Evolutionary conservation across 2,329 filamentous ascomycete genomes (phyloP), one percentile per base, ranked within the genome.

Genomic region (Diaporthe destruens): DNA sequence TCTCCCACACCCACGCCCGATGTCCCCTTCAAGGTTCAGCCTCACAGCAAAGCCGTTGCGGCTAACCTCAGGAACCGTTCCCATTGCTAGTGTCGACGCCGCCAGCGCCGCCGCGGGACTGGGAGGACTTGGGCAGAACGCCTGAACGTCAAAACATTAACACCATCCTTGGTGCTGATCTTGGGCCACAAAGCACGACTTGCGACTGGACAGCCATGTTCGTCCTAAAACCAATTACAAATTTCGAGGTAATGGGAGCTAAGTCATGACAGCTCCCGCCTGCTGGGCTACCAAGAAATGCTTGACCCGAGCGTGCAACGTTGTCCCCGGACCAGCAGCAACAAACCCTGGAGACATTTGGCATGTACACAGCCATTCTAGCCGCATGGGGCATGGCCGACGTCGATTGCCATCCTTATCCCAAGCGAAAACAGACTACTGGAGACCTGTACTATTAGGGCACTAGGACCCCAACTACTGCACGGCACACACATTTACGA

Each of bases 1-100:
- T 18, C 47, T 57, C 42, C 14, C 29, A 25, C 25, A 34, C 6
- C 6, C 32, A 53, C 44, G 32, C 56, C 25, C 61, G 44, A 39
- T 65, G 44, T 65, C 32, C 34, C 47, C 18, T 20, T 69, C 61
- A 54, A 70, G 55, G 68, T 70, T 70, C 55, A 70, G 68, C 68
- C 68, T 16, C 68, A 70, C 25, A 61, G 34, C 16, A 61, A 61
- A 61, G 44, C 55, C 68, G 68, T 70, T 70, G 68, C 47, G 68
- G 25, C 68, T 51, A 59, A 59, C 23, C 14, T n/a, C 68, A 70
- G 42, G 68, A 61, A 70, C 55, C 16, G 61, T 29, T 34, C 44
- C 51, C 18, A 9, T 47, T 34, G 42, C 57, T 61, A 42, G 44
- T 49, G 29, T 65, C 25, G 44, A 36, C 29, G 44, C 44, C 61